Conservation (phyloP, 345 rosid genomes). For the Eucalyptus urophylla region DNA sequence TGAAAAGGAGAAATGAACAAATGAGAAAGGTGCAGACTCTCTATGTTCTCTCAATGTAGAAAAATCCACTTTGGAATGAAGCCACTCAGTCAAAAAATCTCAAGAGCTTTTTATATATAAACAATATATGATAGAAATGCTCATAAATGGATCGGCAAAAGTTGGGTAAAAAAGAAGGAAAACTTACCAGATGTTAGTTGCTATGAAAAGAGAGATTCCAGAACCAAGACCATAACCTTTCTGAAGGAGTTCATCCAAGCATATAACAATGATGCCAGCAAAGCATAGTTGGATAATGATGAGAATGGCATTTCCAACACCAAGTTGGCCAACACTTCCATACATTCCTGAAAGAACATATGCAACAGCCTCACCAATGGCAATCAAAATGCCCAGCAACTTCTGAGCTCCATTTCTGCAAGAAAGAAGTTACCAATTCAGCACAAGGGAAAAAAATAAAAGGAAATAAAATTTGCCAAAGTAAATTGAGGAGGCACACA, state of each 20-base stretch:
- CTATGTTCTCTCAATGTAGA: background rate
- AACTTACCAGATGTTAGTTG: conserved; percentile 73
- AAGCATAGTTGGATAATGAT: conserved; percentile 75
- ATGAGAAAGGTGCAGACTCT: background rate
- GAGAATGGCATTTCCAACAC: conserved; percentile 75
- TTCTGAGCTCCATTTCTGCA: conserved; percentile 77
- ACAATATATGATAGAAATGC: background rate
- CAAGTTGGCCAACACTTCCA: conserved; percentile 70
- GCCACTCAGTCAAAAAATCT: background rate
- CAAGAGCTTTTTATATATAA: background rate
- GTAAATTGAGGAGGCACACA: background rate
- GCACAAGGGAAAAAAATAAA: background rate
- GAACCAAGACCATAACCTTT: conserved; percentile 81
- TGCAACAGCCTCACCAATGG: conserved; percentile 77
- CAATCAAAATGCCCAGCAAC: conserved; percentile 67
- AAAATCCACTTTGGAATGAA: background rate
- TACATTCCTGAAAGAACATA: conserved; percentile 83
- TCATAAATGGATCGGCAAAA: background rate
- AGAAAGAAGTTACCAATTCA: background rate
- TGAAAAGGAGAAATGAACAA: conserved; percentile 5
- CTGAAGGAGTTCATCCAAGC: conserved; percentile 80
- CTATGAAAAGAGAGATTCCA: conserved; percentile 84
- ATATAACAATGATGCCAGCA: conserved; percentile 76
- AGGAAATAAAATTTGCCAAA: background rate
- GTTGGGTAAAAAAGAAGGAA: background rate